phyloP scores from a whole-genome alignment of 2,329 filamentous ascomycete genomes.

The Colletotrichum orbiculare region DNA sequence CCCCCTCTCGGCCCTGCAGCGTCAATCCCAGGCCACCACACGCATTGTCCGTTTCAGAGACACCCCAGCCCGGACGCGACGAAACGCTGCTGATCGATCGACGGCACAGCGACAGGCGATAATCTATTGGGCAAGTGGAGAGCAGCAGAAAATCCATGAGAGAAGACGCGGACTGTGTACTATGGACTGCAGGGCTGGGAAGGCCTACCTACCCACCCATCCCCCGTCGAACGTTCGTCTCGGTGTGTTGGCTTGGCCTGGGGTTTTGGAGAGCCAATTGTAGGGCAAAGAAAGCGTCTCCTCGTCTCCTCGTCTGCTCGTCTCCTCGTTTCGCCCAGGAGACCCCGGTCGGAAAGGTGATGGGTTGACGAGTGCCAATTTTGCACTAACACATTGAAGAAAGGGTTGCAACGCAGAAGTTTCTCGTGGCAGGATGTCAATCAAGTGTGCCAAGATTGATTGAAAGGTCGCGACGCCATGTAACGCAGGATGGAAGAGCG shows the following conservation, averaged over 20 bases:
- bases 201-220: too few species aligned
- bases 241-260: too few species aligned
- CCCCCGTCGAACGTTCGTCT: too few species aligned
- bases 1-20: constrained; percentile 18
- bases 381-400: neutral
- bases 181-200: too few species aligned
- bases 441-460: constrained; percentile 24
- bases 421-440: constrained; percentile 19
- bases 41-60: constrained; percentile 35
- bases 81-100: constrained; percentile 36
- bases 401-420: neutral
- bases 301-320: too few species aligned
- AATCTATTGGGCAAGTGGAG: neutral
- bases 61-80: constrained; percentile 33
- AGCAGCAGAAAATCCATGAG: neutral
- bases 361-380: too few species aligned
- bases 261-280: too few species aligned
- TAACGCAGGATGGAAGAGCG: constrained; percentile 6
- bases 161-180: too few species aligned
- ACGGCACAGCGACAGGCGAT: constrained; percentile 11
- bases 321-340: too few species aligned
- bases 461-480: constrained; percentile 15
- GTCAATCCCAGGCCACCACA: constrained; percentile 29
- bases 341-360: too few species aligned
- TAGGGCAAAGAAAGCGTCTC: too few species aligned